A percentile compares a stretch with the other conserved stretches of the same genome.
These are phyloP conservation scores for Fusarium redolens DNA, from an alignment of 2,329 filamentous ascomycete genomes.

Conservation along the genomic window DNA sequence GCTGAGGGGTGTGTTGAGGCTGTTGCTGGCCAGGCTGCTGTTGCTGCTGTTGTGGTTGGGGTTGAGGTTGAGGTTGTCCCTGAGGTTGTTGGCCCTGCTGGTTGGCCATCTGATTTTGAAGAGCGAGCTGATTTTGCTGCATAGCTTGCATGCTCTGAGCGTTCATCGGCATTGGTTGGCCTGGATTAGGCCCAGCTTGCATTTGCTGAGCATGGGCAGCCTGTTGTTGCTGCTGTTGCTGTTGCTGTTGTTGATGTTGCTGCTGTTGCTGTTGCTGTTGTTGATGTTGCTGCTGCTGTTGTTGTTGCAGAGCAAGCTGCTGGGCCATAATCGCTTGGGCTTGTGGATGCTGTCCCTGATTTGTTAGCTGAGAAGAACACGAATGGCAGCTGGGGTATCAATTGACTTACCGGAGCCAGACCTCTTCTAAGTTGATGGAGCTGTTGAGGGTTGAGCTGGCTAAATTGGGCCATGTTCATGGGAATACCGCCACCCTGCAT, in stretches of 20 bases:
- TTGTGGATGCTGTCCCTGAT: constrained; percentile 47
- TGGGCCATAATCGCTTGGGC: constrained; percentile 56
- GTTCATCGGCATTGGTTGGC: constrained; percentile 62
- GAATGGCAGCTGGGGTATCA: background rate
- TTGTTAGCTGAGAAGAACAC: constrained; percentile 28
- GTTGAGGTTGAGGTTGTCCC: constrained; percentile 42
- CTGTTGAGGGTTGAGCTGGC: constrained; percentile 62
- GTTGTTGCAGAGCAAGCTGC: constrained; percentile 53
- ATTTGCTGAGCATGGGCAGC: constrained; percentile 53
- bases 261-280: constrained; percentile 52
- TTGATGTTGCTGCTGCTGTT: constrained; percentile 50
- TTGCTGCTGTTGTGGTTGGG: constrained; percentile 40
- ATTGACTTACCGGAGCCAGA: constrained; percentile 54
- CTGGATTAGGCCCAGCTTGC: constrained; percentile 56
- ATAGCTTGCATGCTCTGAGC: constrained; percentile 59
- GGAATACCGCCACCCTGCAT: constrained; percentile 64
- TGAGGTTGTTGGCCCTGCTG: constrained; percentile 48
- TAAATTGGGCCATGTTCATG: constrained; percentile 65
- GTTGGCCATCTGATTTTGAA: constrained; percentile 47
- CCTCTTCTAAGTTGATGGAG: constrained; percentile 60
- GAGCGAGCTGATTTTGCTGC: constrained; percentile 56
- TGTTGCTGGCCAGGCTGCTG: constrained; percentile 55
- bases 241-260: constrained; percentile 50
- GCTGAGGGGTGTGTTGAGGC: constrained; percentile 60
- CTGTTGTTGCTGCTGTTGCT: constrained; percentile 51